phyloP scores from a whole-genome alignment of 106 monocot genomes.

The Allium fistulosum region DNA sequence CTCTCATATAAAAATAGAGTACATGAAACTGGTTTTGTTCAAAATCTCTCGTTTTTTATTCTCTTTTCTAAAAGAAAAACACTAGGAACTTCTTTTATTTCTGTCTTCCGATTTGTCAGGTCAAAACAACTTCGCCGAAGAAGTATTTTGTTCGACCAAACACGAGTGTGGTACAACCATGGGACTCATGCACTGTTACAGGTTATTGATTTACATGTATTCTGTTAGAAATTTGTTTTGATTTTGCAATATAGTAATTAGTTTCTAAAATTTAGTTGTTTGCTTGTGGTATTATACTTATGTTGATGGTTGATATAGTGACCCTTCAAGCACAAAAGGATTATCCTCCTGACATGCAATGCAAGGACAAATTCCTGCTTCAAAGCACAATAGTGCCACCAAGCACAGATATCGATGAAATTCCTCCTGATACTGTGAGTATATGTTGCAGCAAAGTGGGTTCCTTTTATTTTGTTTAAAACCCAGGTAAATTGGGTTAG shows the following conservation, averaged over 20 bases:
- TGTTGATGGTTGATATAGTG: constrained; percentile 19
- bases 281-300: background rate
- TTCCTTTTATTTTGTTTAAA: background rate
- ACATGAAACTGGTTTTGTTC: too few relatives aligned
- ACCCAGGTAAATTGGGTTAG: background rate
- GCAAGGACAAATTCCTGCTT: constrained; percentile 90
- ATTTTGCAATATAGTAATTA: background rate
- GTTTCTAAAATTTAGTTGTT: too few relatives aligned
- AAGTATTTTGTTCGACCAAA: constrained; percentile 93
- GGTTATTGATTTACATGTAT: constrained; percentile 23
- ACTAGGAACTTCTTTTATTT: too few relatives aligned
- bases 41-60: too few relatives aligned
- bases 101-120: constrained; percentile 23
- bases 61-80: too few relatives aligned
- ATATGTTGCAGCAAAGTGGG: background rate
- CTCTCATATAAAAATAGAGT: too few relatives aligned
- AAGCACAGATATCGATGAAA: constrained; percentile 56
- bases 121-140: constrained; percentile 87
- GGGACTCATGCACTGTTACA: constrained; percentile 71
- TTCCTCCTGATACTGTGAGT: constrained; percentile 59
- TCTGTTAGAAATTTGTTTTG: background rate
- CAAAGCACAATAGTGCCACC: constrained; percentile 69
- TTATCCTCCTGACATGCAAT: constrained; percentile 65
- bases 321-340: constrained; percentile 76
- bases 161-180: constrained; percentile 62